Evolutionary conservation across 352 stramenopile genomes (phyloP).

Genomic region (Globisporangium takayamanum): DNA sequence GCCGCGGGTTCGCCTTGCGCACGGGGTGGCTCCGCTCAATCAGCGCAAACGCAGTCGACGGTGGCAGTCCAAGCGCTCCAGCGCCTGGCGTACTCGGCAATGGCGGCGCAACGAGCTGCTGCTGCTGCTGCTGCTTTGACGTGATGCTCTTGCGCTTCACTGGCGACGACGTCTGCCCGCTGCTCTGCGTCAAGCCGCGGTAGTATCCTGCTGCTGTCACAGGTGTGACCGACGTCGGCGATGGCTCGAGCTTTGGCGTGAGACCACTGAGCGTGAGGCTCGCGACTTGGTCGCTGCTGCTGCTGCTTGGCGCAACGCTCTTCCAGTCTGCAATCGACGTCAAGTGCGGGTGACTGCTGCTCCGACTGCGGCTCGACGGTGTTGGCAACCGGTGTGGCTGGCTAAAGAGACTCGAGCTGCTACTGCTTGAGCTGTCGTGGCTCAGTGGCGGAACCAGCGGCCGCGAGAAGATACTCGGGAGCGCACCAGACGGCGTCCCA

Average conservation of each 20-base stretch:
- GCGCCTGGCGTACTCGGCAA: not conserved
- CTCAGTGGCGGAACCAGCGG: conserved; percentile 25
- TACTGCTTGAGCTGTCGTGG: not conserved
- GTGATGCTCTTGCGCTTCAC: conserved; percentile 78
- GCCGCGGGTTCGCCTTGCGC: conserved; percentile 67
- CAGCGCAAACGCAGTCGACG: conserved; percentile 12
- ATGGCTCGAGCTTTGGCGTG: conserved; percentile 19
- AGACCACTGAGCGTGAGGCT: not conserved
- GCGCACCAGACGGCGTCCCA: conserved; percentile 19
- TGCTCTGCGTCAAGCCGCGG: conserved; percentile 21
- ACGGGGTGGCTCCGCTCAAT: conserved; percentile 26
- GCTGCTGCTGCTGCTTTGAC: conserved; percentile 42
- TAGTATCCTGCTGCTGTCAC: conserved; percentile 27
- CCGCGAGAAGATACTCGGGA: conserved; percentile 45
- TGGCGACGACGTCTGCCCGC: conserved; percentile 43
- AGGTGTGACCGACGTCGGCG: conserved; percentile 34
- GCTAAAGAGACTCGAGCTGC: not conserved
- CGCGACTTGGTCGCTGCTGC: not conserved
- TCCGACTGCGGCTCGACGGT: conserved; percentile 4
- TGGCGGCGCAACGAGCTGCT: conserved; percentile 12
- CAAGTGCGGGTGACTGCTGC: not conserved
- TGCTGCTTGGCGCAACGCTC: conserved; percentile 5
- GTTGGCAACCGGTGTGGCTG: conserved; percentile 9
- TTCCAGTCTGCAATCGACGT: conserved; percentile 10
- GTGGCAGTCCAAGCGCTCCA: conserved; percentile 6